Base-by-base conservation (phyloP, 108 stramenopile species). In the Nitzschia putrida region DNA sequence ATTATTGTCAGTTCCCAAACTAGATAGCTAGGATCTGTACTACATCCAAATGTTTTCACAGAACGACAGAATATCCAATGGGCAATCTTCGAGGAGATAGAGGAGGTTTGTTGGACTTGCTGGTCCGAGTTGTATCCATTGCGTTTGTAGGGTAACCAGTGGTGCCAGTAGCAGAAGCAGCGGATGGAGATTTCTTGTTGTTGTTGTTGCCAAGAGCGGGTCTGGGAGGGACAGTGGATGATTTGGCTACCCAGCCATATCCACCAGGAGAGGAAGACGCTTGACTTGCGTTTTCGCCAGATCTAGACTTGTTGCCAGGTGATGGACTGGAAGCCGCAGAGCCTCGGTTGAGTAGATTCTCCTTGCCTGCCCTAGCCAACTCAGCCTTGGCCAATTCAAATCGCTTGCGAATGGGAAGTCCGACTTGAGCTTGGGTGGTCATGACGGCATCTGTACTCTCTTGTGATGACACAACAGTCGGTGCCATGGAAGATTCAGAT, bases 11-110 rank as follows among this genome's bases (percentile, higher is more conserved):
- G 29, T 34, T 34, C 3, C 29, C 29, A 34, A n/a, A n/a, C n/a
- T n/a, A n/a, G n/a, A n/a, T n/a, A n/a, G n/a, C n/a, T n/a, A 34
- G 29, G 29, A 3, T 34, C 29, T 34, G 29, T 34, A 34, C 29
- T 3, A 34, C 29, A 34, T 34, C 3, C 29, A 34, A 34, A n/a
- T n/a, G n/a, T n/a, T 34, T 4, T 34, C 29, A 34, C 29, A 34
- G 29, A 3, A 34, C 29, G 3, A 34, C 29, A 34, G 29, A 34
- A 34, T 34, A 34, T 34, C 29, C 29, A 23, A 49, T 49, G 47
- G 16, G 44, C 14, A 43, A 43, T 40, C 61, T 41, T n/a, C 61
- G 61, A 22, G 61, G 61, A 21, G 61, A 63, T 23, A 63, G 22
- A 1, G 61, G 61, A 24, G 61, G 61, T 45, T 63, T 63, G 20